Percentiles rank a stretch among this genome's conserved stretches.
These are phyloP conservation scores for Cryomyces minteri DNA, from an alignment of 495 filamentous ascomycete species.

Conservation along the genomic window DNA sequence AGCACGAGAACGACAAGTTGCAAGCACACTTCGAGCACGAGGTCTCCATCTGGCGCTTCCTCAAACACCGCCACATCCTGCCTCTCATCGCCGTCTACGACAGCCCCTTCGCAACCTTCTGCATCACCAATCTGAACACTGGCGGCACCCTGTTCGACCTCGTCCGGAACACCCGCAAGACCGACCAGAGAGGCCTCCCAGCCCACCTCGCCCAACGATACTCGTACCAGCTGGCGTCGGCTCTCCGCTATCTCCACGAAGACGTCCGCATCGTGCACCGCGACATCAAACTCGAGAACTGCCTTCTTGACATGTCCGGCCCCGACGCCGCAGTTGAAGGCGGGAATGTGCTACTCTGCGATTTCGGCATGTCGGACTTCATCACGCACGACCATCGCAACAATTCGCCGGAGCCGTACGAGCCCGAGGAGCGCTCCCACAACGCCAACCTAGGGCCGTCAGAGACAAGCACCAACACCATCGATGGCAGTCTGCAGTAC, in stretches of 20 bases:
- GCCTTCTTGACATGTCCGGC: constrained; percentile 40
- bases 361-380: constrained; percentile 65
- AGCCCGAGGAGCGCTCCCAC: constrained; percentile 23
- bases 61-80: constrained; percentile 48
- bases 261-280: constrained; percentile 53
- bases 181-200: constrained; percentile 25
- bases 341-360: constrained; percentile 47
- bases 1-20: constrained; percentile 46
- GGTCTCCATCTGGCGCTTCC: constrained; percentile 48
- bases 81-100: constrained; percentile 50
- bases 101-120: constrained; percentile 54
- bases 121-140: constrained; percentile 48
- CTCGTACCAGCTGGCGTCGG: constrained; percentile 46
- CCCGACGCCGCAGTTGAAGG: constrained; percentile 29
- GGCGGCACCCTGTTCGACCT: constrained; percentile 58
- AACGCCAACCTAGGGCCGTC: constrained; percentile 30
- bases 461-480: constrained; percentile 29
- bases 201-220: constrained; percentile 39
- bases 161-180: constrained; percentile 24
- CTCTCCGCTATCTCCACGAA: constrained; percentile 55
- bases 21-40: constrained; percentile 63
- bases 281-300: constrained; percentile 66
- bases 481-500: constrained; percentile 49
- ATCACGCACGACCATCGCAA: constrained; percentile 29
- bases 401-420: constrained; percentile 7